A percentile compares a stretch with the other conserved stretches of the same genome.
Conservation (phyloP, 352 stramenopile genomes). For the Globisporangium takayamanum region DNA sequence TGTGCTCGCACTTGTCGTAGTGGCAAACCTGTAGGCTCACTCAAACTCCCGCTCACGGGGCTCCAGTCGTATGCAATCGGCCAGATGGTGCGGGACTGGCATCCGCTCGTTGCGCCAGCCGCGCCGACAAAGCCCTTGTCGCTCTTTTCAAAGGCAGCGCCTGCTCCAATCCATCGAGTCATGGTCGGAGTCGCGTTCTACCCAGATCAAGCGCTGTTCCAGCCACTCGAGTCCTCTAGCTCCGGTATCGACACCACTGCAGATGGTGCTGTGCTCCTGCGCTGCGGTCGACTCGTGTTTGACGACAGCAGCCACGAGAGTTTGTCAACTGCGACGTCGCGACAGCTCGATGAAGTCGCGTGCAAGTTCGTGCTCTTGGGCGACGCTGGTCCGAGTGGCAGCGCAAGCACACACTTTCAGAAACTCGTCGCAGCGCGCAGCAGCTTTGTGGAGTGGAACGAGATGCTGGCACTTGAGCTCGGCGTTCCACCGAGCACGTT, state of each 20-base stretch:
- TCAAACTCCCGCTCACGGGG: constrained; percentile 26
- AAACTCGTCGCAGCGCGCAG: constrained; percentile 1
- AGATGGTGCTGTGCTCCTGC: background rate
- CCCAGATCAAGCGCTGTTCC: constrained; percentile 18
- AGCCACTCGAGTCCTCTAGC: background rate
- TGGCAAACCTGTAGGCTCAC: constrained; percentile 23
- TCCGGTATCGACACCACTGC: background rate
- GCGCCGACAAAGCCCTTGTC: background rate
- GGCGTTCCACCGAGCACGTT: constrained; percentile 7
- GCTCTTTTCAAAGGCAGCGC: constrained; percentile 7
- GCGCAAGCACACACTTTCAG: background rate
- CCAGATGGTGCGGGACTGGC: constrained; percentile 18
- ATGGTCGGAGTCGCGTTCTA: constrained; percentile 22
- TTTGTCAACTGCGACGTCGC: background rate
- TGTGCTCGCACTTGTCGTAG: constrained; percentile 7
- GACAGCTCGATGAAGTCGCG: constrained; percentile 7
- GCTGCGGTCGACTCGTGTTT: constrained; percentile 6
- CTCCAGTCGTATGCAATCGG: constrained; percentile 10
- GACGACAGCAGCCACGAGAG: background rate
- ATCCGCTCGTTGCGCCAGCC: constrained; percentile 8
- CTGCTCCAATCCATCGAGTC: background rate
- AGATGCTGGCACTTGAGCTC: constrained; percentile 18
- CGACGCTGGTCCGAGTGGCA: background rate
- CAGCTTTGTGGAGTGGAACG: constrained; percentile 14
- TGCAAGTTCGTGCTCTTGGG: constrained; percentile 11